Evolutionary conservation across 768 basidiomycete species (phyloP).

Genomic region (Neoboletus brunneissimus): DNA sequence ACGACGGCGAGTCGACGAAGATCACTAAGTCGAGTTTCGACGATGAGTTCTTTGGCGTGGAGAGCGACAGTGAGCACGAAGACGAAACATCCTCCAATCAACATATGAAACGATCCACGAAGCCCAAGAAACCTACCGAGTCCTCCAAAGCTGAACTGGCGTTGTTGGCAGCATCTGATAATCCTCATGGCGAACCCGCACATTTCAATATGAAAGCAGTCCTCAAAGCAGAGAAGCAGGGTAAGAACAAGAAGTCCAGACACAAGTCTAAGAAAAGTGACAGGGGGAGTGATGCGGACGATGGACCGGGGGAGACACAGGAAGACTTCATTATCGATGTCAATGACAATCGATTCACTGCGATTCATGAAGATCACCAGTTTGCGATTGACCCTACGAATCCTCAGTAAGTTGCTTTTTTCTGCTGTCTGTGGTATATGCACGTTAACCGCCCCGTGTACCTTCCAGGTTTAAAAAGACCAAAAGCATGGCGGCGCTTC

Average conservation of each 20-base stretch:
- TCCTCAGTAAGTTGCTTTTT: slow-evolving; percentile 67
- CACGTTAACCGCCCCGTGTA: neutral
- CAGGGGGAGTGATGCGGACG: slow-evolving; percentile 34
- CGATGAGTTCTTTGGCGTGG: slow-evolving; percentile 78
- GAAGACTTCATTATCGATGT: slow-evolving; percentile 82
- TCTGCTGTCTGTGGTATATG: neutral
- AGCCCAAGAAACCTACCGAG: slow-evolving; percentile 19
- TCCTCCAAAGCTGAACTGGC: slow-evolving; percentile 56
- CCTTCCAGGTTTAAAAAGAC: slow-evolving; percentile 82
- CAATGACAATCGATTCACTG: slow-evolving; percentile 84
- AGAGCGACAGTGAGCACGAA: slow-evolving; percentile 23
- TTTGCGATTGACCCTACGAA: slow-evolving; percentile 97
- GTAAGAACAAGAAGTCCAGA: slow-evolving; percentile 42
- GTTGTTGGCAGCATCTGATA: slow-evolving; percentile 56
- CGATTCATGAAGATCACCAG: slow-evolving; percentile 81
- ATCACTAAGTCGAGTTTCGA: slow-evolving; percentile 9
- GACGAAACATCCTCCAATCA: slow-evolving; percentile 27
- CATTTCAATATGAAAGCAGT: slow-evolving; percentile 93
- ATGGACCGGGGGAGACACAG: slow-evolving; percentile 64
- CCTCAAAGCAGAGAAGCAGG: slow-evolving; percentile 77
- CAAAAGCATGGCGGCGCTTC: slow-evolving; percentile 79
- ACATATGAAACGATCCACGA: slow-evolving; percentile 24
- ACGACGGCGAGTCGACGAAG: slow-evolving; percentile 19
- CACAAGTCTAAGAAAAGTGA: slow-evolving; percentile 21
- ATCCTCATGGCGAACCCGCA: slow-evolving; percentile 51